phyloP scores from a whole-genome alignment of 208 protist genomes.

The Wallacemonas sp. region DNA sequence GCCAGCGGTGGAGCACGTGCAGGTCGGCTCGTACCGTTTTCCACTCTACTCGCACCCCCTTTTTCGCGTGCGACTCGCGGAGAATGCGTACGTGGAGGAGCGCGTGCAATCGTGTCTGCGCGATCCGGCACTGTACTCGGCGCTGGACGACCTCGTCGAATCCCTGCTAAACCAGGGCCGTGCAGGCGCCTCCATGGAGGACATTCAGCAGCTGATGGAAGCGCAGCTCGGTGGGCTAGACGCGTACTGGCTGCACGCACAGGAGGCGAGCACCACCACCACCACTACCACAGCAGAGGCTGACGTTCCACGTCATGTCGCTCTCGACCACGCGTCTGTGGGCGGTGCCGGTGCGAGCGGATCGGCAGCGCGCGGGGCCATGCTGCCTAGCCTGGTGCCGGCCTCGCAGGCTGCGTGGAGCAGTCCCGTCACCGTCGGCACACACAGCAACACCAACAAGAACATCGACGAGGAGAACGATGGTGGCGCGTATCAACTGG shows the following conservation, averaged over 20 bases:
- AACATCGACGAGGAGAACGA: too few relatives aligned
- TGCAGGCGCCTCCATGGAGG: conserved; percentile 25
- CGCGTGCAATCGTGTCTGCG: conserved; percentile 27
- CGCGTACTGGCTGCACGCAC: neutral
- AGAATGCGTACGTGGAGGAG: conserved; percentile 30
- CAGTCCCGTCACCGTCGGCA: neutral
- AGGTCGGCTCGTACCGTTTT: conserved; percentile 54
- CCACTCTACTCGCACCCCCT: conserved; percentile 73
- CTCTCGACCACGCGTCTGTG: too few relatives aligned
- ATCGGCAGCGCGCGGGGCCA: too few relatives aligned
- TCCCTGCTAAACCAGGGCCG: conserved; percentile 36
- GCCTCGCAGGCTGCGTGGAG: neutral
- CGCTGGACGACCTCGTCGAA: conserved; percentile 49
- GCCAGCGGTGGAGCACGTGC: conserved; percentile 27
- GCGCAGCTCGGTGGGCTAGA: conserved; percentile 23
- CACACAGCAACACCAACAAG: too few relatives aligned
- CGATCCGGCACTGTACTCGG: conserved; percentile 30
- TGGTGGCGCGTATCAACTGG: neutral
- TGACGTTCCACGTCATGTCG: too few relatives aligned
- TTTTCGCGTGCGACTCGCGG: conserved; percentile 34
- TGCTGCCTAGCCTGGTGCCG: too few relatives aligned
- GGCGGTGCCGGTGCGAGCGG: too few relatives aligned
- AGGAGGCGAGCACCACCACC: neutral
- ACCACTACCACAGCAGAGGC: neutral
- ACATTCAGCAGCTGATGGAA: conserved; percentile 27